Conservation (phyloP, 1,284 basidiomycete genomes). For the Cryptococcus sp. region DNA sequence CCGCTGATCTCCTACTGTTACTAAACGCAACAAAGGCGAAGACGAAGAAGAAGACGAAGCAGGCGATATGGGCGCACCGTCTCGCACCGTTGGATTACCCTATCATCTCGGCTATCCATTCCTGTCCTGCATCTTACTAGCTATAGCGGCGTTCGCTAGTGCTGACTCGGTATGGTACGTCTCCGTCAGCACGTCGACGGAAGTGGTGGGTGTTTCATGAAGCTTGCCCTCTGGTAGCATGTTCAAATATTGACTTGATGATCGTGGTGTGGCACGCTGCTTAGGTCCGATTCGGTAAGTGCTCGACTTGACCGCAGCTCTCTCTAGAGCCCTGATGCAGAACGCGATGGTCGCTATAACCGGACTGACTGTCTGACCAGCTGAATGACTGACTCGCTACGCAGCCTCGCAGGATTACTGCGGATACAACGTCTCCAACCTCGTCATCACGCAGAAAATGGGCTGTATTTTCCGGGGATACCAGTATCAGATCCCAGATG, state of each 20-base stretch:
- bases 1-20: too few species aligned
- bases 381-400: not conserved
- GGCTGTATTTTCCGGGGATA: slow-evolving; percentile 41
- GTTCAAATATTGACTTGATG: too few species aligned
- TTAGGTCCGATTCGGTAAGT: not conserved
- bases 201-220: slow-evolving; percentile 22
- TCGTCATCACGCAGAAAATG: slow-evolving; percentile 32
- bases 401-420: slow-evolving; percentile 39
- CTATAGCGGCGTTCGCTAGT: slow-evolving; percentile 35
- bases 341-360: too few species aligned
- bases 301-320: not conserved
- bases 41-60: too few species aligned
- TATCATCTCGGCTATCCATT: slow-evolving; percentile 44
- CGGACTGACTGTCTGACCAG: not conserved
- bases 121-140: slow-evolving; percentile 32
- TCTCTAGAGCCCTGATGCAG: too few species aligned
- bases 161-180: slow-evolving; percentile 41
- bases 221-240: not conserved
- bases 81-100: slow-evolving; percentile 36
- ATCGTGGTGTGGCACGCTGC: too few species aligned
- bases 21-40: too few species aligned
- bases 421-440: slow-evolving; percentile 43
- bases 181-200: slow-evolving; percentile 26
- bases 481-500: slow-evolving; percentile 33
- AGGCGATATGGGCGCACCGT: slow-evolving; percentile 24